These are phyloP conservation scores for Diaporthe batatas DNA, from an alignment of 2,329 filamentous ascomycete species.

Conservation along the genomic window DNA sequence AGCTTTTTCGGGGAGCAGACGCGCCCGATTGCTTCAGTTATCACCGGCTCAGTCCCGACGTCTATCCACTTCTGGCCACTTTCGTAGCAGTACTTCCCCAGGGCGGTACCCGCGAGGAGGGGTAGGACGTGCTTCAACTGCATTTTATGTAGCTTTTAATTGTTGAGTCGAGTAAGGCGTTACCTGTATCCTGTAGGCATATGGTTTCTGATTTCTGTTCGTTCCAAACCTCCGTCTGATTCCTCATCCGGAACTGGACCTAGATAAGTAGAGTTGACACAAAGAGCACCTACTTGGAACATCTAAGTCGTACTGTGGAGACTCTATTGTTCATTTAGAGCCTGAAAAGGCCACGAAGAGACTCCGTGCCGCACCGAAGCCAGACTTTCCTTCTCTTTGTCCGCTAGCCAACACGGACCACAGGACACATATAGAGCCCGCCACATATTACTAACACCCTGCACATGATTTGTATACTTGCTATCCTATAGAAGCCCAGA, in stretches of 20 bases:
- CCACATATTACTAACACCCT: too few species aligned
- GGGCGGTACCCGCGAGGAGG: background rate
- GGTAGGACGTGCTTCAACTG: background rate
- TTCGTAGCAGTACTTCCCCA: background rate
- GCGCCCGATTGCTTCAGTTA: background rate
- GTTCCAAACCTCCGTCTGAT: too few species aligned
- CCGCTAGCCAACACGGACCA: background rate
- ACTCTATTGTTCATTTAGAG: background rate
- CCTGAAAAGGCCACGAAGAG: background rate
- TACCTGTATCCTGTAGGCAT: background rate
- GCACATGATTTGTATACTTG: too few species aligned
- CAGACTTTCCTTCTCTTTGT: background rate
- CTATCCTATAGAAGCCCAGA: too few species aligned
- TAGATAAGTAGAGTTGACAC: background rate
- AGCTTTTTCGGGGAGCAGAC: background rate
- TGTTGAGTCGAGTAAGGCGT: background rate
- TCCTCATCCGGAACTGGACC: background rate
- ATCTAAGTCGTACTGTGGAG: background rate
- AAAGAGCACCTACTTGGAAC: background rate
- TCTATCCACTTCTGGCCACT: constrained; percentile 4
- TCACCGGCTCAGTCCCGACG: background rate
- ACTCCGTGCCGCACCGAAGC: background rate
- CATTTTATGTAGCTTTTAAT: background rate
- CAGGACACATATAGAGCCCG: too few species aligned
- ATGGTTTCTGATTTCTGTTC: background rate